Percentiles rank a stretch among this genome's conserved stretches.
These are phyloP conservation scores for Umbelopsis sp. DNA, from an alignment of 192 early-diverging fungal species.

Conservation along the genomic window DNA sequence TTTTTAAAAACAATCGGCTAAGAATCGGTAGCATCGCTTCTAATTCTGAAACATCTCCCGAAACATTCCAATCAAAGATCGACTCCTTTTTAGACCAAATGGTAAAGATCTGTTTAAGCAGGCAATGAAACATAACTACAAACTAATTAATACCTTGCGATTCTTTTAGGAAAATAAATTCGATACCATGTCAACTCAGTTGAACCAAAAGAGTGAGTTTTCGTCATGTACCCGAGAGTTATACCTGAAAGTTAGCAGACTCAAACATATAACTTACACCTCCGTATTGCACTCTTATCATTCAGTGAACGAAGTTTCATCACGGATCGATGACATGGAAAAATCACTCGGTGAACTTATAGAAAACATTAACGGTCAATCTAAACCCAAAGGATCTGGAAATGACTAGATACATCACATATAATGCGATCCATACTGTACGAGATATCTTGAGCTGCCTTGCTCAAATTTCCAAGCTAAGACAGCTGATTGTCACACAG, in stretches of 20 bases:
- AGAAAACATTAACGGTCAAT: neutral
- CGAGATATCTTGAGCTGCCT: neutral
- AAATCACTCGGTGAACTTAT: neutral
- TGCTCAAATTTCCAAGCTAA: too few relatives aligned
- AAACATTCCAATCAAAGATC: neutral
- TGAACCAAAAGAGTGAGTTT: constrained; percentile 7
- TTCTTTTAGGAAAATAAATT: neutral
- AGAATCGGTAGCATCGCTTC: neutral
- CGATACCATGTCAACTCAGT: neutral
- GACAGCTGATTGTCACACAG: too few relatives aligned
- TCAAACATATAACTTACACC: too few relatives aligned
- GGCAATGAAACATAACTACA: neutral
- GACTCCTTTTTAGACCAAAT: constrained; percentile 15
- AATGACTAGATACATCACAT: neutral
- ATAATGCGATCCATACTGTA: neutral
- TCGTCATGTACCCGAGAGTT: neutral
- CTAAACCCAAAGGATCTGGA: neutral
- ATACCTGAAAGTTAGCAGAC: too few relatives aligned
- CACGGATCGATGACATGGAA: constrained; percentile 13
- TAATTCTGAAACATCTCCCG: neutral
- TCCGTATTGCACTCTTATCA: too few relatives aligned
- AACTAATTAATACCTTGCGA: neutral
- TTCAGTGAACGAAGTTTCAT: constrained; percentile 6
- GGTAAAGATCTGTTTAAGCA: neutral
- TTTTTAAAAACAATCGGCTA: neutral